phyloP scores from a whole-genome alignment of 2,329 filamentous ascomycete species.

The Hirsutella rhossiliensis region DNA sequence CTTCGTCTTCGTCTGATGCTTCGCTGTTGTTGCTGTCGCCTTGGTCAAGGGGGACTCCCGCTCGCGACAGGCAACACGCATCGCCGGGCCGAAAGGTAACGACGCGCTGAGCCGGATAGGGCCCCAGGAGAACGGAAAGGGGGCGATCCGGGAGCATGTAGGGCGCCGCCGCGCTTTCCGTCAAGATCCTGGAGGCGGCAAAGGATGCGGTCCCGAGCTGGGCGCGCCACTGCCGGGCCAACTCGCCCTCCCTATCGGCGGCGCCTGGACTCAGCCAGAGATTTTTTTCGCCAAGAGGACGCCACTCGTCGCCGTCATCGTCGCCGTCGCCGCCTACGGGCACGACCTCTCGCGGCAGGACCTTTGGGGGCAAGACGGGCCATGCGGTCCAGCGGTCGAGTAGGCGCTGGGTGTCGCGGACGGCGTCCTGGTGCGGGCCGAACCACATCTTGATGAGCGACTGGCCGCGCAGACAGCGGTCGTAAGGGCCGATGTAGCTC shows the following conservation, averaged over 20 bases:
- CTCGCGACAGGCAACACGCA: conserved; percentile 13
- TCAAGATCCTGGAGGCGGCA: conserved; percentile 7
- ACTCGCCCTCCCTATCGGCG: conserved; percentile 18
- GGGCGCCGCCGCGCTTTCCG: conserved; percentile 13
- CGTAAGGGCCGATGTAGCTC: conserved; percentile 23
- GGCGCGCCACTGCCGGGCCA: conserved; percentile 17
- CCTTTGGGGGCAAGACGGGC: conserved; percentile 26
- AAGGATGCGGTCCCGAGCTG: conserved; percentile 7
- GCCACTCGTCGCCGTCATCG: no score
- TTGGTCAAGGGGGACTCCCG: conserved; percentile 12
- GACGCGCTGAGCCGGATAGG: conserved; percentile 16
- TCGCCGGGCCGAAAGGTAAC: conserved; percentile 15
- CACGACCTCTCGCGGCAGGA: not conserved
- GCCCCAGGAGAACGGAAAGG: conserved; percentile 22
- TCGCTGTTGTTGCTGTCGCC: no score
- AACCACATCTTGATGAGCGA: conserved; percentile 27
- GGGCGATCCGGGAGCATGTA: conserved; percentile 15
- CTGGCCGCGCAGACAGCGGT: conserved; percentile 18
- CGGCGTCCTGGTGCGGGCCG: conserved; percentile 22
- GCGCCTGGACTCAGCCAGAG: conserved; percentile 9
- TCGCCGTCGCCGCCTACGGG: not conserved
- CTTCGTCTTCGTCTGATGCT: conserved; percentile 8
- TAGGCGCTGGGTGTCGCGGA: conserved; percentile 23
- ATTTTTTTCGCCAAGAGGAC: no score
- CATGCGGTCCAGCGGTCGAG: conserved; percentile 28